Base-by-base conservation (phyloP, 1,284 basidiomycete species). In the Pseudozyma tsukubaensis region DNA sequence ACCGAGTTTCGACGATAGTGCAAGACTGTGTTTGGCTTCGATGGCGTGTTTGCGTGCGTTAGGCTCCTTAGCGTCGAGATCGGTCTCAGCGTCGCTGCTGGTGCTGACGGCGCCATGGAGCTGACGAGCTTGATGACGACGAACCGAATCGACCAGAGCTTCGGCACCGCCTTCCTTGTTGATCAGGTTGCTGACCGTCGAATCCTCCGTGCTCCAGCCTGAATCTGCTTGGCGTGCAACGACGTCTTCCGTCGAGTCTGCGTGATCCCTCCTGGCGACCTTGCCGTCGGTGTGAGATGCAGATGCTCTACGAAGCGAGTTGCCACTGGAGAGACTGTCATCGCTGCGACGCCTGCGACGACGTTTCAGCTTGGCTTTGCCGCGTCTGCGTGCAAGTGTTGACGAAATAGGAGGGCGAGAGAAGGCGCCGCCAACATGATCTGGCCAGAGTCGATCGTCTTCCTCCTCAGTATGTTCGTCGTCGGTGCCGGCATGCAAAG, bases 391-490 rank as follows among this genome's bases (percentile, higher is more conserved):
- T 49, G 45, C 19, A 13, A 58, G 42, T 19, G 16, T 59, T 44
- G 16, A 45, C 12, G 50, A 35, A 0, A 57, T 29, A 14, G 49
- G 52, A n/a, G 67, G 75, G 16, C 77, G 72, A 32, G 69, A 71
- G 51, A 65, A 78, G 19, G 78, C 78, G 13, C 77, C 78, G 9
- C 69, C 78, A 16, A 77, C 75, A 40, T 57, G 65, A 13, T 79
- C 72, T 10, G 72, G 72, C 72, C 72, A 75, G 7, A 67, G 42
- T 14, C 39, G 56, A 7, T 70, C 63, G 40, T 70, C 58, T 24
- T 70, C 57, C 16, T 59, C 54, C 10, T 68, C 65, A 10, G 59
- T 65, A 48, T n/a, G 49, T 12, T 77, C 67, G 29, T 59, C 52
- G 18, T 70, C 65, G 18, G 66, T 49, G 44, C 24, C 61, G 11